Base-by-base conservation (phyloP, 495 filamentous ascomycete species). In the Aspergillus biplanus region DNA sequence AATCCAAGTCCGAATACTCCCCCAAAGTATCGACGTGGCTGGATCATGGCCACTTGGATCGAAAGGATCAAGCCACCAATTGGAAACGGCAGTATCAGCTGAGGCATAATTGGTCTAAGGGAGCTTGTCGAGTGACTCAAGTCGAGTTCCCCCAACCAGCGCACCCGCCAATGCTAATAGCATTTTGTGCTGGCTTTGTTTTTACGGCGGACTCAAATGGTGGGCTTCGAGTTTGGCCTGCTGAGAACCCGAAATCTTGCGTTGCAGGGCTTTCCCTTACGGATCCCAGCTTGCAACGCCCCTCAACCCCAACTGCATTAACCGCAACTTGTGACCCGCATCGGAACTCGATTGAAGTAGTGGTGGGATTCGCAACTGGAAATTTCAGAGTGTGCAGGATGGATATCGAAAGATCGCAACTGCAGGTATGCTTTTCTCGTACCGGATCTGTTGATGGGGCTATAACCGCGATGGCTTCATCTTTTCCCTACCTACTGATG, bases 1-100 rank as follows among this genome's bases (percentile, higher is more conserved):
- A 60, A 33, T 68, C 76, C 7, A 82, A 73, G 34, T 74, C 89
- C 8, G 80, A 84, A 46, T 93, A 92, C 65, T 88, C 90, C 0
- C 91, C 90, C 6, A 86, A 85, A 55, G 78, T 86, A 48, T 88
- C 91, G 15, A 88, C 89, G 76, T 97, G 94, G 94, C 83, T 93
- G n/a, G 90, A 92, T 60, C 91, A 87, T 61, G 79, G 83, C 59
- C 80, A 83, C 62, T 73, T 90, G 31, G 79, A 85, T 16, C 75
- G 76, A 48, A 80, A 78, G 33, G 82, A 78, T 37, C 73, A 65
- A 21, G 67, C 72, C 21, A 90, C 86, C 13, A 83, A 90, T 73
- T 99, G 95, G 95, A 97, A 97, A 80, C 82, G 83, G 56, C 90
- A 95, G 66, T 99, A 93, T 75, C 92, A 89, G 68, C 82, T 97